Evolutionary conservation across 176 grass and related monocot genomes (phyloP).

Genomic region (Rhynchospora breviuscula): DNA sequence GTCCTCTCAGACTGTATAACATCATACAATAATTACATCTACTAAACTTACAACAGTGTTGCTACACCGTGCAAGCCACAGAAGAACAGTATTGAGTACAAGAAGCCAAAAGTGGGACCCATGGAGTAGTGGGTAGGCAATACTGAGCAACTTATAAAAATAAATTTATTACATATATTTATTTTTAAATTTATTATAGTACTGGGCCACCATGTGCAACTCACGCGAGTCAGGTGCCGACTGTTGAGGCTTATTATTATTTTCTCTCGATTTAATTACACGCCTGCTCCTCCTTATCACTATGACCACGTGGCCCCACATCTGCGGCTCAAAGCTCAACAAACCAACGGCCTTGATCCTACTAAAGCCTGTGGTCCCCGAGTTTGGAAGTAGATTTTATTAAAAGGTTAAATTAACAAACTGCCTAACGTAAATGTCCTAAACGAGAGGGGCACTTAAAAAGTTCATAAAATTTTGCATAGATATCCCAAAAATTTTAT

Average conservation of each 20-base stretch:
- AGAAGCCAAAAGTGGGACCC: background rate
- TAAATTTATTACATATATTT: background rate
- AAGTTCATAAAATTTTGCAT: too few relatives aligned
- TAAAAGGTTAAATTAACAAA: too few relatives aligned
- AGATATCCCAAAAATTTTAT: too few relatives aligned
- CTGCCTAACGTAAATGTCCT: too few relatives aligned
- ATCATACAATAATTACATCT: background rate
- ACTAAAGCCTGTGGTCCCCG: background rate
- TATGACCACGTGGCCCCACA: background rate
- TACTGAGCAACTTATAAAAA: background rate
- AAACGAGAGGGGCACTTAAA: too few relatives aligned
- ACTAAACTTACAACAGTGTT: background rate
- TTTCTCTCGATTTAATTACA: background rate
- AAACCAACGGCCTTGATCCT: background rate
- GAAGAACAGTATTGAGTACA: background rate
- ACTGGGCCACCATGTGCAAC: background rate
- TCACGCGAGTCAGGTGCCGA: slow-evolving; percentile 10
- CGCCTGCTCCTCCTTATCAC: background rate
- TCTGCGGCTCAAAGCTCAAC: background rate
- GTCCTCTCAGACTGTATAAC: too few relatives aligned
- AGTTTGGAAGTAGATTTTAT: background rate
- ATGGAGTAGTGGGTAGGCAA: background rate
- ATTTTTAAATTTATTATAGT: background rate
- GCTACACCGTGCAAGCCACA: background rate
- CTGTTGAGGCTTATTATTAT: background rate